Base-by-base conservation (phyloP, 2,329 filamentous ascomycete species). In the Thelonectria rubi region DNA sequence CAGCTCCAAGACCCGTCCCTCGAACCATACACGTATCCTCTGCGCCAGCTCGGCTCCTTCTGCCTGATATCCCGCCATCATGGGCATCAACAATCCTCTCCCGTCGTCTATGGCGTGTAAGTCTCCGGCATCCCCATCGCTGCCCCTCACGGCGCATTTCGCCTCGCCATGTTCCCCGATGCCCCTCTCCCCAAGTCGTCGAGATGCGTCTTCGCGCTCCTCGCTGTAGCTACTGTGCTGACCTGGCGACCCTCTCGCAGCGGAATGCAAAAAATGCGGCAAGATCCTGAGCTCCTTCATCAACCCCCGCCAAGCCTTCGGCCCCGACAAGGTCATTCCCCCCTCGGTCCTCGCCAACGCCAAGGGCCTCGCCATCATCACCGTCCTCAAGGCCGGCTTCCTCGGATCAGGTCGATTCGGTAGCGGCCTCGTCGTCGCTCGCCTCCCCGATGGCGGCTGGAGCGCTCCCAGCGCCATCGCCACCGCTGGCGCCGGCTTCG, bases 281-380 rank as follows among this genome's bases (percentile, higher is more conserved):
- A 97, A 97, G 84, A 98, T 98, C 73, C 86, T 99, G 70, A 87
- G 91, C 47, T 97, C 94, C 12, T 99, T 99, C 77, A 87, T 98
- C 76, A 95, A 98, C 76, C 95, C 95, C 18, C 87, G 89, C 74
- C 94, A 98, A 81, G 82, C 94, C 18, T 97, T 98, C 77, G 93
- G 94, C 6, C 94, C 95, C 58, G 95, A 98, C 79, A 98, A 98
- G 79, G 89, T 99, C 76, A 99, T 99, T 71, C 95, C 95, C 51
- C 94, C 94, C 8, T 86, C 90, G 54, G 86, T 99, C 70, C 88
- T 99, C 71, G 91, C 91, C 67, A 92, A 92, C 77, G 95, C 95
- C 73, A 97, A 99, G 86, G 92, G 92, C 72, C 89, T 96, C 68
- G 92, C 91, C 40, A 89, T 96, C 72, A 87, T 96, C 73, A 94